These are phyloP conservation scores for Rosa persica DNA, from an alignment of 306 rosid genomes.

Conservation along the genomic window DNA sequence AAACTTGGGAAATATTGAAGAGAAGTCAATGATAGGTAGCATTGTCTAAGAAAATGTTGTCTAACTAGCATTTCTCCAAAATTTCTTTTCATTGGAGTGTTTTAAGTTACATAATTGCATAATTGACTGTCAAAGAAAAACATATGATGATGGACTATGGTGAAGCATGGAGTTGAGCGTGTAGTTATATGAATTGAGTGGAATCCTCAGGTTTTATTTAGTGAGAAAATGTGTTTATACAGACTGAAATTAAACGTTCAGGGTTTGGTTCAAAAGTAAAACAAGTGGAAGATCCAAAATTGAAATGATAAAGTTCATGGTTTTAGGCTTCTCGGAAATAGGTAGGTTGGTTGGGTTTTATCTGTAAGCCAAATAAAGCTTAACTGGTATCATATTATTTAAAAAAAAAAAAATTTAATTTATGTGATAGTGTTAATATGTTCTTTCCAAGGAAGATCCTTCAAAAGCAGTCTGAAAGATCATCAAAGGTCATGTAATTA, in stretches of 20 bases:
- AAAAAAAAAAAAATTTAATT: neutral
- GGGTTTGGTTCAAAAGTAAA: neutral
- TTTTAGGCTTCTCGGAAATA: neutral
- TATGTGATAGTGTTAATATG: neutral
- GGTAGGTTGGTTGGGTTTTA: neutral
- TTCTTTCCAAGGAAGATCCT: neutral
- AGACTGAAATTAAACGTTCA: neutral
- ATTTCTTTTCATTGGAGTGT: neutral
- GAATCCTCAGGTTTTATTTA: neutral
- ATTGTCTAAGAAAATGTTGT: neutral
- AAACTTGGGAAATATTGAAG: neutral
- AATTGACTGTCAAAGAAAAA: neutral
- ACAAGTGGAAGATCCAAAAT: neutral
- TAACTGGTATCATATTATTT: neutral
- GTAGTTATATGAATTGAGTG: neutral
- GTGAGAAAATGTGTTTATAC: neutral
- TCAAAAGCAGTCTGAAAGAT: neutral
- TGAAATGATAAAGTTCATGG: neutral
- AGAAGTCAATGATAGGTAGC: neutral
- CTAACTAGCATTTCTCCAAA: neutral
- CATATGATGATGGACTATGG: neutral
- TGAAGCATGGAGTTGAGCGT: neutral
- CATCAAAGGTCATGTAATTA: neutral
- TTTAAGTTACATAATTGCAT: neutral
- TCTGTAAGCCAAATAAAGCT: neutral